A percentile compares a stretch with the other conserved stretches of the same genome.
phyloP scores from a whole-genome alignment of 192 early-diverging fungal genomes.

The Gorgonomyces haynaldii region DNA sequence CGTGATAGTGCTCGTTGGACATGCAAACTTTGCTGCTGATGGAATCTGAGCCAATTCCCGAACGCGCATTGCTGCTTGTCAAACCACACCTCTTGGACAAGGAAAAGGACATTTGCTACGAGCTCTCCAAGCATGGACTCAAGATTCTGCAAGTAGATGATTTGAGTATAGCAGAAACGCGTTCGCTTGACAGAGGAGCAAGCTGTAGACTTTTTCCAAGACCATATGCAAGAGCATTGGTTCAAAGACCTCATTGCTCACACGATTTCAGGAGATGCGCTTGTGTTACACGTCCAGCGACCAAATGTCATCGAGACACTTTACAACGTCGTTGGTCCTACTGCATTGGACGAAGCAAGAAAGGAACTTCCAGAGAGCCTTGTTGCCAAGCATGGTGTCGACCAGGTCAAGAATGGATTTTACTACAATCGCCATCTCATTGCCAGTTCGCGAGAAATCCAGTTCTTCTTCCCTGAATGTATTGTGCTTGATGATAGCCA shows the following conservation, averaged over 20 bases:
- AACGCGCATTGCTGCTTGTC: slow-evolving; percentile 20
- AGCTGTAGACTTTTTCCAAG: slow-evolving; percentile 23
- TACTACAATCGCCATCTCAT: slow-evolving; percentile 14
- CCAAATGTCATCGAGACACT: slow-evolving; percentile 21
- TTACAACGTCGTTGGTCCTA: slow-evolving; percentile 17
- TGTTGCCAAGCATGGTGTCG: slow-evolving; percentile 11
- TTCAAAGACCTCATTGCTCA: slow-evolving; percentile 20
- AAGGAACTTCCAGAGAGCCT: slow-evolving; percentile 17
- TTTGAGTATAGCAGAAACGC: slow-evolving; percentile 16
- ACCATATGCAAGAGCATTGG: slow-evolving; percentile 12
- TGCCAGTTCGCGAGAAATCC: slow-evolving; percentile 16
- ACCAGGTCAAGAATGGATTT: slow-evolving; percentile 20
- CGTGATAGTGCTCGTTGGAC: neutral
- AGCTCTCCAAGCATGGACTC: slow-evolving; percentile 22
- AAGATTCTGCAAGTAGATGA: slow-evolving; percentile 30
- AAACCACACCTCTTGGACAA: slow-evolving; percentile 22
- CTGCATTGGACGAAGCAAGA: slow-evolving; percentile 12
- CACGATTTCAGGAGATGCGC: slow-evolving; percentile 19
- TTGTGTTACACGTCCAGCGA: slow-evolving; percentile 23
- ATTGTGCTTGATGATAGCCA: slow-evolving; percentile 11
- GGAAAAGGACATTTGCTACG: slow-evolving; percentile 24
- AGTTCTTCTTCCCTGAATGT: slow-evolving; percentile 42
- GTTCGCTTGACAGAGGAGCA: slow-evolving; percentile 25
- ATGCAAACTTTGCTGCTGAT: neutral
- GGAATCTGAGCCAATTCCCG: neutral